Base-by-base conservation (phyloP, 768 basidiomycete genomes). In the Suillus plorans region DNA sequence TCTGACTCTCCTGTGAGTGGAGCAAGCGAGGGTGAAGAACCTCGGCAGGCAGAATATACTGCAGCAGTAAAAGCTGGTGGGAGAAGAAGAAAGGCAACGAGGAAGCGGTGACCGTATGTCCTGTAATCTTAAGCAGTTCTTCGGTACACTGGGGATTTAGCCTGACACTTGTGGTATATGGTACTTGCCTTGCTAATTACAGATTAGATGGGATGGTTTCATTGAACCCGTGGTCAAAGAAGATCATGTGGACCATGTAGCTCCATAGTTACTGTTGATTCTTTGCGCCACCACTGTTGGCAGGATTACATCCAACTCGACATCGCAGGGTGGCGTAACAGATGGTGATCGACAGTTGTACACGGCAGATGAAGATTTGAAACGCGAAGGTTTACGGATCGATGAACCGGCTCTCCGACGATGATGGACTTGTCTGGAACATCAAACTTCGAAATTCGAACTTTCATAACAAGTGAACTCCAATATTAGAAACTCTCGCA, bases 61-160 rank as follows among this genome's bases (percentile, higher is more conserved):
- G 81, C 85, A 13, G 80, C 83, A 25, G 73, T 76, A 53, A 89
- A 82, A 70, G 83, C 84, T 8, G 89, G 88, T 0, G 89, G 89
- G 13, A 86, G 84, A 72, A 82, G 90, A 72, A 84, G 89, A 67
- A 88, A 88, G 73, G 81, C 76, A 8, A 79, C 81, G 22, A 83
- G 76, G 75, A 85, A 80, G 73, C 82, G 86, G 73, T 84, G 74
- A 76, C 62, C 18, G 60, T 34, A 37, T 22, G 31, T 16, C 20
- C 5, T 31, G 18, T n/a, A n/a, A n/a, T n/a, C n/a, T n/a, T n/a
- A n/a, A n/a, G n/a, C 5, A 28, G 25, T 22, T 28, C 8, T 52
- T 28, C 8, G 25, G 50, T 14, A 52, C 14, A 4, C 18, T 10
- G 3, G 34, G 12, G 34, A 55, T 55, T 55, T 55, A 55, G 12